phyloP scores from a whole-genome alignment of 768 basidiomycete genomes.

The Daedaleopsis nitida region DNA sequence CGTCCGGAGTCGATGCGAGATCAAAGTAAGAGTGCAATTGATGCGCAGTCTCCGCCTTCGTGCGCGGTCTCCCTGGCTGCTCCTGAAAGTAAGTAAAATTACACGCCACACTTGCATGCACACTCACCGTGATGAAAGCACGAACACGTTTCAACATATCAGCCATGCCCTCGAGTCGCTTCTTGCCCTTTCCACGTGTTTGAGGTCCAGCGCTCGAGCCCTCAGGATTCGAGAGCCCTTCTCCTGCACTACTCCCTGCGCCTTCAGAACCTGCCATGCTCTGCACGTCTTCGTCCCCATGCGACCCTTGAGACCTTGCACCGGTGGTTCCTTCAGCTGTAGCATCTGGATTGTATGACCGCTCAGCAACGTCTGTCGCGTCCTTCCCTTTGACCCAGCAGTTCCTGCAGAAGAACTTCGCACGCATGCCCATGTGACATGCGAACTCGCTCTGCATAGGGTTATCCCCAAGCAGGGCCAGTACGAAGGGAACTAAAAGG shows the following conservation, averaged over 20 bases:
- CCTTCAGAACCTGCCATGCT: too few relatives aligned
- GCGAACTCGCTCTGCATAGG: constrained; percentile 48
- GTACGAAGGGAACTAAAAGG: constrained; percentile 15
- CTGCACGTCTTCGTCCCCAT: too few relatives aligned
- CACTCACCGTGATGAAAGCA: too few relatives aligned
- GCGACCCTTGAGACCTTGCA: too few relatives aligned
- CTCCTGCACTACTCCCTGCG: too few relatives aligned
- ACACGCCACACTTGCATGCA: too few relatives aligned
- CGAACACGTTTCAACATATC: too few relatives aligned
- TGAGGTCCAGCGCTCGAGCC: too few relatives aligned
- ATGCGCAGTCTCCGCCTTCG: not conserved
- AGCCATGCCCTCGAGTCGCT: too few relatives aligned
- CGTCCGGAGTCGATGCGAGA: not conserved
- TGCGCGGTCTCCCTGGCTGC: not conserved
- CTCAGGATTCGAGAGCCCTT: too few relatives aligned
- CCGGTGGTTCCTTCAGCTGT: not conserved
- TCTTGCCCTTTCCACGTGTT: too few relatives aligned
- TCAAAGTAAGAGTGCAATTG: not conserved
- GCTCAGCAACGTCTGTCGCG: not conserved
- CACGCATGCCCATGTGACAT: constrained; percentile 43
- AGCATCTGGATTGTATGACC: not conserved
- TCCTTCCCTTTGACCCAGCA: constrained; percentile 40
- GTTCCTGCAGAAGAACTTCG: constrained; percentile 41
- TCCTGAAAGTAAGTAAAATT: too few relatives aligned
- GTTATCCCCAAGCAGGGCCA: constrained; percentile 41